Evolutionary conservation across 2,329 filamentous ascomycete species (phyloP), one percentile per base, ranked within the genome.

Genomic region (Dothiorella sarmentorum): DNA sequence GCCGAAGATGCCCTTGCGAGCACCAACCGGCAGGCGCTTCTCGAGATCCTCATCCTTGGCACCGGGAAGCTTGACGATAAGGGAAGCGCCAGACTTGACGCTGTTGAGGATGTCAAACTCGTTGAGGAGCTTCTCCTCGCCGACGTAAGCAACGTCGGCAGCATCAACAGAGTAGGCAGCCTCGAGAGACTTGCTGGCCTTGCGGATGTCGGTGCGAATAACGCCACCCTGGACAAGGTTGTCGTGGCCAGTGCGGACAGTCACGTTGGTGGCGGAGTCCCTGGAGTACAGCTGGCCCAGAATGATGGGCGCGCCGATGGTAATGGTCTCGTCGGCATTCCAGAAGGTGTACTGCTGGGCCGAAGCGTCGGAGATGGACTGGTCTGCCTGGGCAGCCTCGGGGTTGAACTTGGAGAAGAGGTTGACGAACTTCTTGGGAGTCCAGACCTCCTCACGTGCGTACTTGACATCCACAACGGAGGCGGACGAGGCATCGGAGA

Each of bases 301-400:
- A 44, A 77, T 82, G 20, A 82, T 75, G 10, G 91, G 87, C 1
- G 90, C 86, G 60, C 79, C 79, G 53, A 82, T 80, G 53, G 87
- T 82, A 1, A 79, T 75, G 26, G 91, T 91, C 71, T 86, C 83
- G 69, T 96, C 93, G 38, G 89, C 72, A 65, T 97, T 90, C 91
- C 92, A 97, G 82, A 99, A 97, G 11, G 87, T 87, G 77, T 94
- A 97, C 74, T 97, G 89, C 72, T 90, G 83, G 18, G 86, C 85
- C 18, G 74, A 71, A n/a, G 77, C 70, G 62, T 85, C 81, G n/a
- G 82, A 68, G 18, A 83, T 73, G 64, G 84, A 78, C 44, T 73
- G 71, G 75, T 72, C 80, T 68, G 66, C 87, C 71, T 64, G 69
- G 11, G 68, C 63, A 15, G 71, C 67, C 31, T 72, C 71, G 11